phyloP scores from a whole-genome alignment of 108 stramenopile genomes.

The Nitzschia palea region DNA sequence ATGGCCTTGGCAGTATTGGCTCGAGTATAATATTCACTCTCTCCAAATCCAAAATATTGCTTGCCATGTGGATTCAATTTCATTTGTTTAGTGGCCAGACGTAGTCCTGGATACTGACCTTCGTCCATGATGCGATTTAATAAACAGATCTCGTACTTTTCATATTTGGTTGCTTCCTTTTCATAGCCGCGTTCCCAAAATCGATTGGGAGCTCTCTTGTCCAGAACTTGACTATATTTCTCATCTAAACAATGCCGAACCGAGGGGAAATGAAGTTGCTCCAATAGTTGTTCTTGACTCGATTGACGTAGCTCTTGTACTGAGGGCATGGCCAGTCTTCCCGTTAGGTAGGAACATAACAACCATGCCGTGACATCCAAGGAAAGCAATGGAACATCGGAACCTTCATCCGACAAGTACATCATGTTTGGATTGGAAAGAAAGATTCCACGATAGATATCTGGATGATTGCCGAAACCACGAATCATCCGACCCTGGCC shows the following conservation, averaged over 20 bases:
- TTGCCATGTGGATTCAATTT: constrained; percentile 31
- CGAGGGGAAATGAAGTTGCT: constrained; percentile 21
- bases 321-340: constrained; percentile 19
- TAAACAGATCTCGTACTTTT: neutral
- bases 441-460: constrained; percentile 28
- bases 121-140: constrained; percentile 29
- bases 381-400: constrained; percentile 29
- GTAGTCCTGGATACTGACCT: constrained; percentile 30
- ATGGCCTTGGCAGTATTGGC: neutral
- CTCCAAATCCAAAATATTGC: neutral
- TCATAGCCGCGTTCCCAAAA: constrained; percentile 4
- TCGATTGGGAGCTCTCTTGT: neutral
- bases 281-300: constrained; percentile 19
- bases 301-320: constrained; percentile 30
- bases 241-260: constrained; percentile 28
- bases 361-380: constrained; percentile 42
- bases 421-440: constrained; percentile 56
- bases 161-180: neutral
- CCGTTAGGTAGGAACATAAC: constrained; percentile 20
- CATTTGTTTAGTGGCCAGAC: constrained; percentile 32
- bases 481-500: constrained; percentile 1
- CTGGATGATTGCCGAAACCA: constrained; percentile 3
- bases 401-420: constrained; percentile 28
- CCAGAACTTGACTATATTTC: constrained; percentile 11
- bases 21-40: neutral